These are phyloP conservation scores for Dacryopinax primogenitus DNA, from an alignment of 768 basidiomycete genomes.

Conservation along the genomic window DNA sequence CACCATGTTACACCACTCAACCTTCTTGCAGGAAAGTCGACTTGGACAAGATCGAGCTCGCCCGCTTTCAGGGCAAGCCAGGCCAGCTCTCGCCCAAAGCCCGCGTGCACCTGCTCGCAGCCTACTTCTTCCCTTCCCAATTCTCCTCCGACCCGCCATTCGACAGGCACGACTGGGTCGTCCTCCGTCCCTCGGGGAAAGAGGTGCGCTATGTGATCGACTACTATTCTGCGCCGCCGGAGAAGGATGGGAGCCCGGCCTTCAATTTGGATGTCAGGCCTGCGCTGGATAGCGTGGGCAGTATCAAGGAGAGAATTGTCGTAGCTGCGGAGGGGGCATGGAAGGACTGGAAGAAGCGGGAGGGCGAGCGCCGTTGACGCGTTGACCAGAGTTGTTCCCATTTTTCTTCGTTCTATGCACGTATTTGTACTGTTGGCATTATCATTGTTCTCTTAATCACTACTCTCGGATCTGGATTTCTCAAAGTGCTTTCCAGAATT, in stretches of 20 bases:
- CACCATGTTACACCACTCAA: background rate
- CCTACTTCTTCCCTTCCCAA: conserved; percentile 73
- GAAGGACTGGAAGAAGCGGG: conserved; percentile 21
- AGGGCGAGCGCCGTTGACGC: background rate
- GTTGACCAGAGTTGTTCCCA: background rate
- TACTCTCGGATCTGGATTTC: background rate
- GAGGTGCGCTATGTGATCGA: conserved; percentile 95
- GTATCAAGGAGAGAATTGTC: conserved; percentile 57
- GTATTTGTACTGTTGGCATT: background rate
- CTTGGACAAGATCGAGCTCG: conserved; percentile 46
- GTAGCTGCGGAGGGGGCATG: conserved; percentile 60
- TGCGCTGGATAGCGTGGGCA: conserved; percentile 73
- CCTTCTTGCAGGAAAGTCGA: conserved; percentile 37
- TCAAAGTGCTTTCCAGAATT: background rate
- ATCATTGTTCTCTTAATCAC: background rate
- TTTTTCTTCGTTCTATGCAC: background rate
- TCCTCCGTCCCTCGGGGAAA: conserved; percentile 69
- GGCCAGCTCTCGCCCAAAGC: conserved; percentile 94
- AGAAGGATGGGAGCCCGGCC: conserved; percentile 82
- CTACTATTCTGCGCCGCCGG: conserved; percentile 88
- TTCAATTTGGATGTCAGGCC: conserved; percentile 94
- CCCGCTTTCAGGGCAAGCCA: conserved; percentile 78
- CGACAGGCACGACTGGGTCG: conserved; percentile 95
- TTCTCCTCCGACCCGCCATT: conserved; percentile 91
- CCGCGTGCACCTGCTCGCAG: conserved; percentile 69